A percentile compares a stretch with the other conserved stretches of the same genome.
phyloP scores from a whole-genome alignment of 2,329 filamentous ascomycete genomes.

The Arthrocladium fulminans region DNA sequence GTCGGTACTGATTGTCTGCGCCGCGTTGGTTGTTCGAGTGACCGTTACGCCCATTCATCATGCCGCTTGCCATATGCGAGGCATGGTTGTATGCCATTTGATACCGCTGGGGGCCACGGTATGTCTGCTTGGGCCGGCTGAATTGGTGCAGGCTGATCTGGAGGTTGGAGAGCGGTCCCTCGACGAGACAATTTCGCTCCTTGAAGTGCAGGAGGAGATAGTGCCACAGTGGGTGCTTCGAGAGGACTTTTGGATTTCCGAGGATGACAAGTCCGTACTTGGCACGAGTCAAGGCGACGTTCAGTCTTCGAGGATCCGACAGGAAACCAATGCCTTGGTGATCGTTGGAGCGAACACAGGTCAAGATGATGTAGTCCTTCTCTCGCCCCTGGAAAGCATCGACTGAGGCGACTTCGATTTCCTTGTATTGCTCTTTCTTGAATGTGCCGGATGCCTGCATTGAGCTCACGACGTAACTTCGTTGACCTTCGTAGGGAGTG shows the following conservation, averaged over 20 bases:
- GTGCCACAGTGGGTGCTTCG: conserved; percentile 97
- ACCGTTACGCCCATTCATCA: conserved; percentile 42
- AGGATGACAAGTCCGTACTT: conserved; percentile 96
- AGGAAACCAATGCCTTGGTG: conserved; percentile 98
- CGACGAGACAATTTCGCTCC: conserved; percentile 88
- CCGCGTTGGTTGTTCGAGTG: conserved; percentile 50
- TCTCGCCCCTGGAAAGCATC: conserved; percentile 98
- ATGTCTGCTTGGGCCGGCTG: conserved; percentile 82
- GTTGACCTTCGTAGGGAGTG: conserved; percentile 95
- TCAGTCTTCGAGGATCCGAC: conserved; percentile 92
- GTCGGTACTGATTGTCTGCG: conserved; percentile 30
- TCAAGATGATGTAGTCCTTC: conserved; percentile 97
- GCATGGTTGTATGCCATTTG: conserved; percentile 68
- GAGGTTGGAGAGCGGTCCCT: conserved; percentile 90
- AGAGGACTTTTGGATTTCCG: conserved; percentile 92
- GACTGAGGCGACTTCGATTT: conserved; percentile 95
- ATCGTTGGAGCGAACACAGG: conserved; percentile 95
- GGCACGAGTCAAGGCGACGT: conserved; percentile 91
- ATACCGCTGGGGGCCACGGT: conserved; percentile 79
- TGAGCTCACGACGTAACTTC: conserved; percentile 97
- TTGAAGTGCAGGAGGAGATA: conserved; percentile 93
- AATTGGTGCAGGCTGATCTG: conserved; percentile 93
- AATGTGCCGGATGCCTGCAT: conserved; percentile 97
- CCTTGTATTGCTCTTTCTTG: conserved; percentile 98
- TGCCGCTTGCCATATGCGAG: conserved; percentile 48